A percentile compares a stretch with the other conserved stretches of the same genome.
These are phyloP conservation scores for Aplosporella prunicola DNA, from an alignment of 2,329 filamentous ascomycete species.

Conservation along the genomic window DNA sequence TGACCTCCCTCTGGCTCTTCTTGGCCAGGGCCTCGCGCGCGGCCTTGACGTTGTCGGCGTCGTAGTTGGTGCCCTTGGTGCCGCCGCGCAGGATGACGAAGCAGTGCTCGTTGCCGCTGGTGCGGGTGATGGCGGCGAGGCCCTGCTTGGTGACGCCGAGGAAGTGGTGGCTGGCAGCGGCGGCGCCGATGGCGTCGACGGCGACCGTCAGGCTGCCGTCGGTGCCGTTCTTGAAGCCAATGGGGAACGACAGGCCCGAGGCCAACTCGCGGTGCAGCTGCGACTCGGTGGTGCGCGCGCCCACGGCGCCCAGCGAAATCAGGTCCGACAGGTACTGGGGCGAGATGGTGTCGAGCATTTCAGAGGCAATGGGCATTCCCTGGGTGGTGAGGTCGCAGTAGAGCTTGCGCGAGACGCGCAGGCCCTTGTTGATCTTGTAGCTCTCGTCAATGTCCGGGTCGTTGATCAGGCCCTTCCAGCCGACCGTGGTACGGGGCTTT, in stretches of 20 bases:
- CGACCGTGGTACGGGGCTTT: slow-evolving; percentile 95
- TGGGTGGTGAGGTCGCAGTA: slow-evolving; percentile 79
- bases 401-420: slow-evolving; percentile 82
- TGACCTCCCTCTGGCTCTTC: slow-evolving; percentile 76
- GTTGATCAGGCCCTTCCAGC: slow-evolving; percentile 99
- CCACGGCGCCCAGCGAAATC: slow-evolving; percentile 90
- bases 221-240: slow-evolving; percentile 99
- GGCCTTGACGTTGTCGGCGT: slow-evolving; percentile 69
- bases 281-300: slow-evolving; percentile 90
- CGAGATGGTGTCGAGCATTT: slow-evolving; percentile 98
- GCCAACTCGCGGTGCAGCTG: slow-evolving; percentile 95
- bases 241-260: slow-evolving; percentile 89
- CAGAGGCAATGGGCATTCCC: slow-evolving; percentile 90
- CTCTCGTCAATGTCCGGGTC: slow-evolving; percentile 96
- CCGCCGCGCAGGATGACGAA: slow-evolving; percentile 94
- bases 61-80: slow-evolving; percentile 86
- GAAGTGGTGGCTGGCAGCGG: slow-evolving; percentile 85
- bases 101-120: slow-evolving; percentile 88
- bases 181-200: slow-evolving; percentile 84
- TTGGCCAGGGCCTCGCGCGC: slow-evolving; percentile 70
- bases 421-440: slow-evolving; percentile 98
- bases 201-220: slow-evolving; percentile 85
- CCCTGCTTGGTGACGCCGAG: slow-evolving; percentile 98
- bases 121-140: slow-evolving; percentile 87
- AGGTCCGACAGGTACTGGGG: slow-evolving; percentile 96